Conservation (phyloP, 1,284 basidiomycete species). For the Mycosarcoma mackinlayi region DNA sequence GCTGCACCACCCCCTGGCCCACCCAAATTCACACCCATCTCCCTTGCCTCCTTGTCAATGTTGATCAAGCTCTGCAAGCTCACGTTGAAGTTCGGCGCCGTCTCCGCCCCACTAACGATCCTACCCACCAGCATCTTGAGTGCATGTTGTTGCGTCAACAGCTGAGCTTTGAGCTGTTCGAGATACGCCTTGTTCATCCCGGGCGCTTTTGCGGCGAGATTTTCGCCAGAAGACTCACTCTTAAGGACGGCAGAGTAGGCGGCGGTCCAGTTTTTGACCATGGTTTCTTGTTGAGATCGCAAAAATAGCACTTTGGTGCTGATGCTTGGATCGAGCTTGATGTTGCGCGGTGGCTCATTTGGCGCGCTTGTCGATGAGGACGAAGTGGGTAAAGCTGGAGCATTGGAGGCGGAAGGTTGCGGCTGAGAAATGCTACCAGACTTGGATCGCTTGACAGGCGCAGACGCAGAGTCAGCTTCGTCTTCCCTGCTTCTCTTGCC, state of each 20-base stretch:
- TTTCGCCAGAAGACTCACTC: constrained; percentile 5
- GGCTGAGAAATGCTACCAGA: constrained; percentile 36
- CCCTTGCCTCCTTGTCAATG: constrained; percentile 60
- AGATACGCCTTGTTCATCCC: constrained; percentile 44
- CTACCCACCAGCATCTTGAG: constrained; percentile 46
- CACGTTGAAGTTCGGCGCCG: constrained; percentile 51
- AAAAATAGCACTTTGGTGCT: constrained; percentile 54
- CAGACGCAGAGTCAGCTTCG: constrained; percentile 2
- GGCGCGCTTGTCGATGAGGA: constrained; percentile 3
- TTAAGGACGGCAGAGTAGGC: constrained; percentile 34
- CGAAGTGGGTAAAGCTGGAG: background rate
- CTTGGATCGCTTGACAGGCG: constrained; percentile 44
- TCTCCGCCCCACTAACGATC: constrained; percentile 37
- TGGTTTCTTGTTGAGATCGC: constrained; percentile 55
- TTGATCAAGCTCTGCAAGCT: constrained; percentile 54
- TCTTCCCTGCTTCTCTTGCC: constrained; percentile 37
- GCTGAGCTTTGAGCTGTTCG: constrained; percentile 54
- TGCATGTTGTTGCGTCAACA: constrained; percentile 53
- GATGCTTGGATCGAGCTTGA: constrained; percentile 42
- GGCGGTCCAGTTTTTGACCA: constrained; percentile 56
- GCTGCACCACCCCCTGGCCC: constrained; percentile 40
- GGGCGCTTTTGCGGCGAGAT: constrained; percentile 18
- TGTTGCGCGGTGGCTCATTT: constrained; percentile 16
- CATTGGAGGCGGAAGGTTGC: constrained; percentile 4
- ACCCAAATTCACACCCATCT: constrained; percentile 53